These are phyloP conservation scores for Cordia subcordata DNA, from an alignment of 257 asterid species.

Conservation along the genomic window DNA sequence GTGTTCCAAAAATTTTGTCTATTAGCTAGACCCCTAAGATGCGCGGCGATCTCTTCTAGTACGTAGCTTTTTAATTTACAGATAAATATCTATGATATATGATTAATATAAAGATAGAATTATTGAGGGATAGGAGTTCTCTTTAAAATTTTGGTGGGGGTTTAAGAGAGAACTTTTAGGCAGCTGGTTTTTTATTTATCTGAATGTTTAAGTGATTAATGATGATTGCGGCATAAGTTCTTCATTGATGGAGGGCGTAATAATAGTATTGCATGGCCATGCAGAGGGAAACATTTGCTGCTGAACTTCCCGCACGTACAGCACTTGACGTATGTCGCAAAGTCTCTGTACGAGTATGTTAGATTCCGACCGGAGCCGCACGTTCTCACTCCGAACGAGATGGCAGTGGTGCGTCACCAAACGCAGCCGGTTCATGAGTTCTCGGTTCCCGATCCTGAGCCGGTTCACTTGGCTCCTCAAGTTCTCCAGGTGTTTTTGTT, in stretches of 20 bases:
- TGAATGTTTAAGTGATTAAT: slow-evolving; percentile 35
- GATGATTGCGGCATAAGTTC: slow-evolving; percentile 33
- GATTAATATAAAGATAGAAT: too few species aligned
- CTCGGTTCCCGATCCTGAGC: slow-evolving; percentile 54
- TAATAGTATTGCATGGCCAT: slow-evolving; percentile 52
- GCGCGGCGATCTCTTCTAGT: slow-evolving; percentile 12
- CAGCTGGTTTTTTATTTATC: not conserved
- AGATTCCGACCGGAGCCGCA: slow-evolving; percentile 56
- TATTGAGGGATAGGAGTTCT: too few species aligned
- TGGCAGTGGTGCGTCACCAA: slow-evolving; percentile 37
- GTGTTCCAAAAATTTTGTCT: not conserved
- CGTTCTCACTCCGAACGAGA: slow-evolving; percentile 39
- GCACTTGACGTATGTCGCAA: slow-evolving; percentile 64
- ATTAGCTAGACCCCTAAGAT: slow-evolving; percentile 7
- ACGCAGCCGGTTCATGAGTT: slow-evolving; percentile 54
- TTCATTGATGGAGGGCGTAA: slow-evolving; percentile 20
- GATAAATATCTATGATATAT: too few species aligned
- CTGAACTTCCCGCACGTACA: slow-evolving; percentile 63
- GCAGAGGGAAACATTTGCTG: slow-evolving; percentile 47
- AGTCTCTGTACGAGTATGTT: slow-evolving; percentile 61
- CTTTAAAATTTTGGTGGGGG: too few species aligned
- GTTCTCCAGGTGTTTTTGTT: slow-evolving; percentile 76
- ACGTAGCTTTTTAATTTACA: slow-evolving; percentile 25
- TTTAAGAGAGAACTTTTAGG: not conserved
- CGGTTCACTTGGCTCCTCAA: slow-evolving; percentile 67